Base-by-base conservation (phyloP, 352 stramenopile genomes). In the Phytophthora rubi region DNA sequence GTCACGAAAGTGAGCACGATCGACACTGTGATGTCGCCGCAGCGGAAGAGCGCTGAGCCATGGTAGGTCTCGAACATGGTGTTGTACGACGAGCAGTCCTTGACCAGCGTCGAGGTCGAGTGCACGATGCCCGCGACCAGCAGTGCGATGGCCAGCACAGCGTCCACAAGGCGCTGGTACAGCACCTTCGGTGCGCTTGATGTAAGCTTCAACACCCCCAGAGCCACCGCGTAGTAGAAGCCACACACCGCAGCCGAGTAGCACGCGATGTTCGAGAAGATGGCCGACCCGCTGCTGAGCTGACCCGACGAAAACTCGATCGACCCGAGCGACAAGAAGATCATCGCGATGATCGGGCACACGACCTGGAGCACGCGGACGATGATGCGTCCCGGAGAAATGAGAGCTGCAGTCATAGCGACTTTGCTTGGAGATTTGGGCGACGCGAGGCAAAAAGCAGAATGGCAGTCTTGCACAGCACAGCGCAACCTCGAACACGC, bases 261-360 rank as follows among this genome's bases (percentile, higher is more conserved):
- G 61, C 69, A 77, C 56, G 65, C 53, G 39, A 81, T 30, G 33
- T 26, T 59, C 2, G 53, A 45, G 53, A 62, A 74, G 55, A 71
- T 65, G 21, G 53, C 52, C 8, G 62, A 45, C 12, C 42, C 60
- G 44, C 68, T 79, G 59, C 58, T 74, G 2, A 76, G 37, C 55
- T 79, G 72, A 12, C 72, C 72, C 8, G 62, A 59, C 16, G 37
- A 60, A 44, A 66, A 73, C 55, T 76, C 49, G 26, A 76, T 76
- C 62, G 72, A 79, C 39, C 72, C 72, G 39, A 76, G 68, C 59
- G 68, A 76, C 59, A 53, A 68, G 63, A 76, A 76, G 62, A 79
- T 69, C 62, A 79, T 79, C 48, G 62, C 72, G 28, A 59, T 44
- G 32, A 79, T 35, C 33, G 49, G 60, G 30, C 57, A 63, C 39